Evolutionary conservation across 225 moss, liverwort and hornwort genomes (phyloP).

Genomic region (Marchantia paleacea): DNA sequence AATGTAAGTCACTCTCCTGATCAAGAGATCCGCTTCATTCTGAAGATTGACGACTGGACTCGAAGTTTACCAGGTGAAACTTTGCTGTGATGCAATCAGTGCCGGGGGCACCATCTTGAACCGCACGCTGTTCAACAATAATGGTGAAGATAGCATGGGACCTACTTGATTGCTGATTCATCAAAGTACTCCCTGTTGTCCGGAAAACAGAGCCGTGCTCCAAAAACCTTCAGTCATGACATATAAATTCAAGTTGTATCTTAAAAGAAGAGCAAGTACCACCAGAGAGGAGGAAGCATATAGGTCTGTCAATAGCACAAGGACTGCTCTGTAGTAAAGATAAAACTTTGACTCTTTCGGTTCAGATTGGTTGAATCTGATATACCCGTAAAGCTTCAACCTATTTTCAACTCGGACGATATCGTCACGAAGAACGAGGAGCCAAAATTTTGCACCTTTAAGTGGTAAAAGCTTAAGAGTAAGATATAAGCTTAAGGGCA

Average conservation of each 20-base stretch:
- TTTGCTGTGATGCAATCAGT: conserved; percentile 89
- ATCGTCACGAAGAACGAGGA: neutral
- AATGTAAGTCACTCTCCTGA: neutral
- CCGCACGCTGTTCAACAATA: conserved; percentile 83
- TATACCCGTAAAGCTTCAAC: no score
- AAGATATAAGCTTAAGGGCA: neutral
- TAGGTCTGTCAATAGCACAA: neutral
- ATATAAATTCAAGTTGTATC: neutral
- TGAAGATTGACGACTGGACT: neutral
- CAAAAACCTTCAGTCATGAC: conserved; percentile 49
- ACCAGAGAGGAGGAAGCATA: neutral
- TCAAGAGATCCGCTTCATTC: neutral
- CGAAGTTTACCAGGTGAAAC: conserved; percentile 72
- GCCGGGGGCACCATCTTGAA: conserved; percentile 52
- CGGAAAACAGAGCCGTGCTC: conserved; percentile 83
- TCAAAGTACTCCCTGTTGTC: conserved; percentile 90
- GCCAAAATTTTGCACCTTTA: neutral
- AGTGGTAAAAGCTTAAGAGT: neutral
- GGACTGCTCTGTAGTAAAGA: neutral
- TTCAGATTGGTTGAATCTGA: no score
- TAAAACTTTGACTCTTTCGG: no score
- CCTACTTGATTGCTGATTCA: conserved; percentile 95
- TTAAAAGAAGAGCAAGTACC: neutral
- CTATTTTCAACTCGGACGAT: no score
- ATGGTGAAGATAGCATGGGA: conserved; percentile 97